phyloP scores from a whole-genome alignment of 176 grass and related monocot genomes.

The Luzula sylvatica region DNA sequence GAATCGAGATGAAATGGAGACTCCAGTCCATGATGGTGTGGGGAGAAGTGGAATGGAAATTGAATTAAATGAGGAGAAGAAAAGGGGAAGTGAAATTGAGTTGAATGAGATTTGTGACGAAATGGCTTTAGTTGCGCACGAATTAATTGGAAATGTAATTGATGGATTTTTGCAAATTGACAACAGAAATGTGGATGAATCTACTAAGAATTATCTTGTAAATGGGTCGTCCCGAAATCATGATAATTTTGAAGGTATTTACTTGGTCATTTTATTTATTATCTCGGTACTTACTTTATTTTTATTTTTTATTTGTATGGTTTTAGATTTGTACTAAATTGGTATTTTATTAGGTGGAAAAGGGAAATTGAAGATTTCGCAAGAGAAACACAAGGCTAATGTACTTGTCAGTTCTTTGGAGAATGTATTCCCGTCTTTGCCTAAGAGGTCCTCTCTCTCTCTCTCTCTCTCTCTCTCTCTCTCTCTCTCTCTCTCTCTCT shows the following conservation, averaged over 20 bases:
- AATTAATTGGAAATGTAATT: conserved; percentile 40
- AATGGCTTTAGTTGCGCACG: conserved; percentile 36
- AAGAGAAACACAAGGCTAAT: conserved; percentile 12
- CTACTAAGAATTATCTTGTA: conserved; percentile 32
- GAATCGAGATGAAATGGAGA: neutral
- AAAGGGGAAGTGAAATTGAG: conserved; percentile 15
- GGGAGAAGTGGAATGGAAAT: no score
- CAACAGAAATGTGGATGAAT: conserved; percentile 18
- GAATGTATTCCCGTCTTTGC: conserved; percentile 38
- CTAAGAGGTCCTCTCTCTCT: conserved; percentile 27
- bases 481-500: conserved; percentile 30
- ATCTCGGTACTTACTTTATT: neutral
- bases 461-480: neutral
- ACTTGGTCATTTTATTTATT: conserved; percentile 12
- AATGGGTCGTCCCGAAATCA: conserved; percentile 9
- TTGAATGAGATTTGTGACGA: conserved; percentile 36
- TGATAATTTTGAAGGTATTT: conserved; percentile 22
- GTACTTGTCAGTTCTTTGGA: conserved; percentile 46
- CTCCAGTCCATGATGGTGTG: no score
- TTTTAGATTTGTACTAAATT: conserved; percentile 1
- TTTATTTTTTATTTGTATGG: conserved; percentile 2
- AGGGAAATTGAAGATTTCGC: conserved; percentile 4
- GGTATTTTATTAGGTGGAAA: conserved; percentile 20
- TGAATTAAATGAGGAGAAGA: neutral
- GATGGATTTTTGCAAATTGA: conserved; percentile 30